A percentile compares a stretch with the other conserved stretches of the same genome.
Evolutionary conservation across 1,139 yeast genomes (phyloP).

Genomic region (Candida dubliniensis): DNA sequence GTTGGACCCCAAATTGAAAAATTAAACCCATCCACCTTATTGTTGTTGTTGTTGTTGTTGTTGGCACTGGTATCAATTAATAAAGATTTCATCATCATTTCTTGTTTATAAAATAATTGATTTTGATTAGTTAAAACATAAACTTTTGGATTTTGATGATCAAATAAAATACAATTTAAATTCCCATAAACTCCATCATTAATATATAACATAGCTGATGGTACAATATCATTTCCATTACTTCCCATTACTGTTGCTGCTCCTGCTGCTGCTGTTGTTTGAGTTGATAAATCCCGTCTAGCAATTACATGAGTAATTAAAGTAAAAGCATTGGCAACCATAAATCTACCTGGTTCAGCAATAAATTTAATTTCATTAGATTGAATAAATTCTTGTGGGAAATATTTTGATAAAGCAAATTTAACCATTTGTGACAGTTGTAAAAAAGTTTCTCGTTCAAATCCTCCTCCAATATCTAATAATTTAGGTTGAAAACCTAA

Average conservation of each 20-base stretch:
- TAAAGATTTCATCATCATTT: not conserved
- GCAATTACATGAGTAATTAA: conserved; percentile 85
- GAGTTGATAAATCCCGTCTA: conserved; percentile 48
- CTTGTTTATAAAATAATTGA: conserved; percentile 42
- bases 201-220: conserved; percentile 59
- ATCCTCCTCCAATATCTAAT: conserved; percentile 95
- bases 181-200: conserved; percentile 97
- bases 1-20: conserved; percentile 97
- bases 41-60: not conserved
- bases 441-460: conserved; percentile 65
- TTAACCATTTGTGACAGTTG: conserved; percentile 62
- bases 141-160: conserved; percentile 82
- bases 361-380: conserved; percentile 53
- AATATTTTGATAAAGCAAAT: conserved; percentile 54
- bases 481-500: conserved; percentile 52
- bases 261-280: conserved; percentile 14
- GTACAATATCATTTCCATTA: too few species aligned
- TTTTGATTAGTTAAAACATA: conserved; percentile 58
- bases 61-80: too few species aligned
- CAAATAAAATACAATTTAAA: conserved; percentile 89
- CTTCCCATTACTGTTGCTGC: too few species aligned
- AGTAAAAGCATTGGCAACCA: conserved; percentile 84
- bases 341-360: conserved; percentile 94
- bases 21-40: conserved; percentile 12
- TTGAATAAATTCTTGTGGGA: conserved; percentile 44